A percentile compares a stretch with the other conserved stretches of the same genome.
These are phyloP conservation scores for Trametes coccinea DNA, from an alignment of 768 basidiomycete species.

Conservation along the genomic window DNA sequence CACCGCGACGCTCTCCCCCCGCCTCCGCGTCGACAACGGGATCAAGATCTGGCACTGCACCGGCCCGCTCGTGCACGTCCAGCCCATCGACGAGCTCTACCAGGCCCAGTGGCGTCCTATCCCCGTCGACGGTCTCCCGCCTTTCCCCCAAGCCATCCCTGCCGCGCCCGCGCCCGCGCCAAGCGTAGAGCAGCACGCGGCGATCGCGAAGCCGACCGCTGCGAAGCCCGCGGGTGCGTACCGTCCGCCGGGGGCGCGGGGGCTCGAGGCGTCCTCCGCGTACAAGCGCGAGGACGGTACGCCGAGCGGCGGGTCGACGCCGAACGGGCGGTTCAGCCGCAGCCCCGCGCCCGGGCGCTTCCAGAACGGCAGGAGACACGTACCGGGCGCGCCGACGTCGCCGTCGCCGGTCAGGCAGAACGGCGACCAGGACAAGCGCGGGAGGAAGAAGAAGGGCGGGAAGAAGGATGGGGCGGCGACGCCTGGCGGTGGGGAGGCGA, in stretches of 20 bases:
- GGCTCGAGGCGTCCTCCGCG: constrained; percentile 81
- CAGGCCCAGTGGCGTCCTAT: constrained; percentile 84
- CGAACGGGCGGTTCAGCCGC: constrained; percentile 59
- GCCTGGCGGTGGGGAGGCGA: constrained; percentile 15
- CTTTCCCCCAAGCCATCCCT: constrained; percentile 69
- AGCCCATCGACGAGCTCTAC: constrained; percentile 85
- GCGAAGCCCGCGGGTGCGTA: constrained; percentile 84
- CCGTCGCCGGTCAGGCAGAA: constrained; percentile 49
- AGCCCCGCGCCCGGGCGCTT: constrained; percentile 49
- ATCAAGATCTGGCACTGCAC: constrained; percentile 95
- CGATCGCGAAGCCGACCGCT: constrained; percentile 53
- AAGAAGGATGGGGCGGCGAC: constrained; percentile 33
- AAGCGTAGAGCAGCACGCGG: constrained; percentile 52
- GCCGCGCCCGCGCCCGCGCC: constrained; percentile 64
- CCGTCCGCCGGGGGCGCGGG: constrained; percentile 90
- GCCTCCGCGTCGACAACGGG: constrained; percentile 95
- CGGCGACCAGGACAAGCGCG: constrained; percentile 52
- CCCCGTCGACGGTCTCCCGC: constrained; percentile 60
- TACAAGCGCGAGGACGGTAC: constrained; percentile 89
- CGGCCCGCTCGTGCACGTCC: constrained; percentile 83
- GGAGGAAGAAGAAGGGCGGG: constrained; percentile 55
- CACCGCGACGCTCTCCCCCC: constrained; percentile 93
- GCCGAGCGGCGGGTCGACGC: constrained; percentile 62
- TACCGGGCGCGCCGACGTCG: constrained; percentile 68
- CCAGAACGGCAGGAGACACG: constrained; percentile 50